phyloP scores from a whole-genome alignment of 345 rosid genomes.

The Syzygium grande region DNA sequence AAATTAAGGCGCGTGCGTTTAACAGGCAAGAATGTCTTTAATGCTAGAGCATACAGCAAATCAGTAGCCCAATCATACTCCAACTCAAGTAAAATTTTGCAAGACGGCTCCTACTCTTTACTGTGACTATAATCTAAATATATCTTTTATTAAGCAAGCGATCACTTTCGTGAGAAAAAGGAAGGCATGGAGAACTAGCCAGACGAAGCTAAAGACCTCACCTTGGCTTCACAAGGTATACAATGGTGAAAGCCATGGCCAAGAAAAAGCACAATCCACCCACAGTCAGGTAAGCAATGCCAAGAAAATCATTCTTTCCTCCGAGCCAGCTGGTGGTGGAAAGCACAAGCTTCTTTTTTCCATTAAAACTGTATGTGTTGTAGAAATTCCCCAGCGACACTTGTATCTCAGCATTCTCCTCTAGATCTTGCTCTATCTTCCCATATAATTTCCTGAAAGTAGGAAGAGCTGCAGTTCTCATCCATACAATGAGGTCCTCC shows the following conservation, averaged over 20 bases:
- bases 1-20: not conserved
- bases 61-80: not conserved
- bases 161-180: not conserved
- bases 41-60: not conserved
- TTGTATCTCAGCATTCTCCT: constrained; percentile 34
- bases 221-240: constrained; percentile 94
- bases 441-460: constrained; percentile 96
- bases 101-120: not conserved
- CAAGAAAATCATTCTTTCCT: constrained; percentile 94
- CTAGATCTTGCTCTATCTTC: constrained; percentile 80
- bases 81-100: not conserved
- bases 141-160: not conserved
- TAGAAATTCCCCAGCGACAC: constrained; percentile 59
- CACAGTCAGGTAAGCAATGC: constrained; percentile 89
- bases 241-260: constrained; percentile 74
- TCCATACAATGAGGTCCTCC: constrained; percentile 96
- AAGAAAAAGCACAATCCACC: constrained; percentile 85
- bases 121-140: not conserved
- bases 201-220: constrained; percentile 11
- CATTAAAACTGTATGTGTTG: constrained; percentile 90
- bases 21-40: not conserved
- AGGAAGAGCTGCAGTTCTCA: constrained; percentile 99
- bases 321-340: constrained; percentile 99
- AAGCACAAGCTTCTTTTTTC: constrained; percentile 94
- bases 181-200: not conserved